Percentiles rank a stretch among this genome's conserved stretches.
Evolutionary conservation across 441 rosid species (phyloP).

Genomic region (Corymbia citriodora): DNA sequence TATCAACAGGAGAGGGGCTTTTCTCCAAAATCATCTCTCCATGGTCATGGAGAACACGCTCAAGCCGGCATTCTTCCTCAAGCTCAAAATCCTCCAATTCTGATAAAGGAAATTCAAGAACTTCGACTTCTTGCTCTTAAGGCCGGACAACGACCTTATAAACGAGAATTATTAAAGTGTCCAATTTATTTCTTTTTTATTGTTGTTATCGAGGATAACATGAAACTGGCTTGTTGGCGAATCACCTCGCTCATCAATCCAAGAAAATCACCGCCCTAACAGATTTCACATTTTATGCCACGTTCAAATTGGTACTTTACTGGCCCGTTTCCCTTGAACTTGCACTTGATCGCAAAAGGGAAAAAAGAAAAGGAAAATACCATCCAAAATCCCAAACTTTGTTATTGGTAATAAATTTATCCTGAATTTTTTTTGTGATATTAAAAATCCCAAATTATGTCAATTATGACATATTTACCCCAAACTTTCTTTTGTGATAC

Average conservation of each 20-base stretch:
- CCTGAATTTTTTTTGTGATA: too few relatives aligned
- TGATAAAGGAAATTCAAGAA: fast-evolving
- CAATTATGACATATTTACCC: too few relatives aligned
- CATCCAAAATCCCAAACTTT: too few relatives aligned
- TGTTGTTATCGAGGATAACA: neutral
- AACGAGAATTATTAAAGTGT: too few relatives aligned
- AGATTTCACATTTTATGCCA: neutral
- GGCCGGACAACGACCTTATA: neutral
- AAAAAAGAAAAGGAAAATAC: too few relatives aligned
- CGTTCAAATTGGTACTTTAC: neutral
- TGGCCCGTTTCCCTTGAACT: neutral
- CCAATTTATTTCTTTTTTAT: neutral
- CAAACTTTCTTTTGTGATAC: too few relatives aligned
- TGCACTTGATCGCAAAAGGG: neutral
- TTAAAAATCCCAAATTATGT: too few relatives aligned
- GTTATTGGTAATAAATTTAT: too few relatives aligned
- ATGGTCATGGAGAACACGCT: neutral
- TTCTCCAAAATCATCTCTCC: too few relatives aligned
- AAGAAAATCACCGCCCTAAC: fast-evolving
- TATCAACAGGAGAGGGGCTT: neutral
- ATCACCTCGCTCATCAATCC: neutral
- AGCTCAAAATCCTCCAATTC: neutral
- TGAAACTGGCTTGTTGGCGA: neutral
- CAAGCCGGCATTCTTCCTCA: neutral
- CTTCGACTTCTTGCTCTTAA: neutral